phyloP scores from a whole-genome alignment of 2,329 filamentous ascomycete genomes.

The Trichoderma afroharzianum region DNA sequence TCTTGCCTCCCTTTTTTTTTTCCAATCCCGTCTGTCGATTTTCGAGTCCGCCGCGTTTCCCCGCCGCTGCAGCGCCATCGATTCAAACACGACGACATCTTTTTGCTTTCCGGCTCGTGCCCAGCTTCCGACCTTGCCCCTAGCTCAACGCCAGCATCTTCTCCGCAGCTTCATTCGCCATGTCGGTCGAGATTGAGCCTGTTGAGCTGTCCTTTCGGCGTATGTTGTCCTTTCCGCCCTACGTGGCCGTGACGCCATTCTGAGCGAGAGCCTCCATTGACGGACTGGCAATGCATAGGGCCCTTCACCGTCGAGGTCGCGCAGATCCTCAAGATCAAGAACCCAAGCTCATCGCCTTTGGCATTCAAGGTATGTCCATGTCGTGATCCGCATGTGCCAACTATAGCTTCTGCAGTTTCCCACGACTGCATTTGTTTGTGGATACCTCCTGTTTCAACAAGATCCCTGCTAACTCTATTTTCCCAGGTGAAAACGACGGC shows the following conservation, averaged over 20 bases:
- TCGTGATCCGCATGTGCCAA: not conserved
- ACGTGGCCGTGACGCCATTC: not conserved
- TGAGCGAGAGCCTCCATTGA: slow-evolving; percentile 15
- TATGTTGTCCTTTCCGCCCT: slow-evolving; percentile 48
- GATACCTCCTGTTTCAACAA: slow-evolving; percentile 12
- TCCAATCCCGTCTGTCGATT: not conserved
- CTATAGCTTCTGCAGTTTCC: not conserved
- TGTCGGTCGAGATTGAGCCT: slow-evolving; percentile 95
- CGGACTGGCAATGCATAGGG: slow-evolving; percentile 41
- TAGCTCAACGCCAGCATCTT: not conserved
- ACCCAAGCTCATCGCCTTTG: slow-evolving; percentile 58
- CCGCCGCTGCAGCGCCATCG: slow-evolving; percentile 6
- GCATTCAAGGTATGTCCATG: slow-evolving; percentile 66
- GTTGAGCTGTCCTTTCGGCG: slow-evolving; percentile 89
- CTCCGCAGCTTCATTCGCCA: slow-evolving; percentile 42
- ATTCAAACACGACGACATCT: slow-evolving; percentile 13
- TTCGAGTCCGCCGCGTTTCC: slow-evolving; percentile 4
- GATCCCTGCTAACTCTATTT: slow-evolving; percentile 19
- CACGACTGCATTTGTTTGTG: not conserved
- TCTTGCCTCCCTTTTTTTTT: not conserved
- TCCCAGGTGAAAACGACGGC: slow-evolving; percentile 94
- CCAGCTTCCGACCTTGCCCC: not conserved
- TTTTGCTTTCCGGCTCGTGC: not conserved
- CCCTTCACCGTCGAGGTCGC: slow-evolving; percentile 65
- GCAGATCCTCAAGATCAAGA: slow-evolving; percentile 62